Evolutionary conservation across 495 filamentous ascomycete genomes (phyloP).

Genomic region (Penicillium argentinense): DNA sequence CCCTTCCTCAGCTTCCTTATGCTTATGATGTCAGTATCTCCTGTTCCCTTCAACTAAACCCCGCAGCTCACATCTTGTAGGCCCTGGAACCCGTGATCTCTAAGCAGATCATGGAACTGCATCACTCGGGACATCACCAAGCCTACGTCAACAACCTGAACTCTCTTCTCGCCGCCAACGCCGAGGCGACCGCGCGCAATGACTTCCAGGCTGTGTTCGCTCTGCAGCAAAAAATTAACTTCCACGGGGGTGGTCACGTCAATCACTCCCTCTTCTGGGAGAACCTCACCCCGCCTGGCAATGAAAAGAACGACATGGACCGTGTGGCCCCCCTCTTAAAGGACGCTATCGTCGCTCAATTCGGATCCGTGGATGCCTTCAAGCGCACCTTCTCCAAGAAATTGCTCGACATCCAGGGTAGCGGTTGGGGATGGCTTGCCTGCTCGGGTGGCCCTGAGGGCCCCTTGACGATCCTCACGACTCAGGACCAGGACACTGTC

Average conservation of each 20-base stretch:
- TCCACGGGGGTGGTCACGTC: slow-evolving; percentile 92
- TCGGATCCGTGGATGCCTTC: slow-evolving; percentile 67
- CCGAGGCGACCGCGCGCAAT: slow-evolving; percentile 39
- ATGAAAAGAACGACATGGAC: slow-evolving; percentile 64
- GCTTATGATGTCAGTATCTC: slow-evolving; percentile 37
- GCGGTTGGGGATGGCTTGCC: slow-evolving; percentile 94
- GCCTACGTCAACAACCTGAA: slow-evolving; percentile 68
- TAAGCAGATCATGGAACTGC: slow-evolving; percentile 93
- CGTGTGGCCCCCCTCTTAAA: slow-evolving; percentile 49
- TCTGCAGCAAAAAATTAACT: slow-evolving; percentile 83
- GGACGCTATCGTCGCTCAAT: slow-evolving; percentile 68
- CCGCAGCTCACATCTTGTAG: slow-evolving; percentile 13
- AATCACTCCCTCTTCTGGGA: slow-evolving; percentile 94
- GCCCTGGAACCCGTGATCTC: slow-evolving; percentile 95
- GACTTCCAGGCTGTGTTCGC: slow-evolving; percentile 64
- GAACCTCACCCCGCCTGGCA: slow-evolving; percentile 70
- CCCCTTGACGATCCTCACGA: slow-evolving; percentile 66
- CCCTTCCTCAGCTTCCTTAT: slow-evolving; percentile 45
- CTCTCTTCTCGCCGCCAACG: slow-evolving; percentile 48
- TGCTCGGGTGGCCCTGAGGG: slow-evolving; percentile 63
- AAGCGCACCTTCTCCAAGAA: slow-evolving; percentile 66
- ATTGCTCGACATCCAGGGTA: slow-evolving; percentile 85
- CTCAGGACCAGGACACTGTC: slow-evolving; percentile 90
- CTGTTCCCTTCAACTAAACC: slow-evolving; percentile 1
- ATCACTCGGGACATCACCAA: slow-evolving; percentile 65